Evolutionary conservation across 2,329 filamentous ascomycete species (phyloP).

Genomic region (Colletotrichum truncatum): DNA sequence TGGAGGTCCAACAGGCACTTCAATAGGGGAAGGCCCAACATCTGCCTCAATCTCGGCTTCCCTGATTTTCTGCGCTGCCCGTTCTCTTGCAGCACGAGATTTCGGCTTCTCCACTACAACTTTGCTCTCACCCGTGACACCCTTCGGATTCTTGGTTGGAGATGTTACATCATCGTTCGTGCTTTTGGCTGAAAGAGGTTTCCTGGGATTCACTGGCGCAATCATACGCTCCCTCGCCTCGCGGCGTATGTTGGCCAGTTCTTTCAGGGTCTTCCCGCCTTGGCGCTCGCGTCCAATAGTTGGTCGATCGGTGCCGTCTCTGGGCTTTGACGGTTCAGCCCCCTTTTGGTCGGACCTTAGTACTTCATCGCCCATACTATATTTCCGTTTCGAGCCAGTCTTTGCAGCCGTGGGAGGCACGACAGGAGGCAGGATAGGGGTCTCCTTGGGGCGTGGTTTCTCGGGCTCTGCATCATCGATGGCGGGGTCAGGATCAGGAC

Average conservation of each 20-base stretch:
- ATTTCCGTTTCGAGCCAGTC: conserved; percentile 66
- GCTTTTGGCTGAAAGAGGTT: conserved; percentile 65
- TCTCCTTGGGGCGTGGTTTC: background rate
- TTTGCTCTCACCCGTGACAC: conserved; percentile 32
- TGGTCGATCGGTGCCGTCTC: conserved; percentile 34
- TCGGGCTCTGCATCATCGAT: background rate
- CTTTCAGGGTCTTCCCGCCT: conserved; percentile 55
- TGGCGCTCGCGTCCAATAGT: conserved; percentile 37
- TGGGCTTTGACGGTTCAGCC: conserved; percentile 39
- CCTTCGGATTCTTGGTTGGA: conserved; percentile 60
- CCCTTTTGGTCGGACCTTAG: conserved; percentile 40
- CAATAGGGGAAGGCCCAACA: background rate
- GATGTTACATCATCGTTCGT: conserved; percentile 68
- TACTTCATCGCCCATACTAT: conserved; percentile 65
- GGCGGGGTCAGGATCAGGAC: conserved; percentile 9
- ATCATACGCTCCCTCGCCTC: conserved; percentile 47
- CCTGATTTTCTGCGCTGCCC: conserved; percentile 41
- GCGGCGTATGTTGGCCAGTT: conserved; percentile 51
- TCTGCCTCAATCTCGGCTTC: conserved; percentile 22
- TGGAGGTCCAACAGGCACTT: background rate
- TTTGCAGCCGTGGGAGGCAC: conserved; percentile 41
- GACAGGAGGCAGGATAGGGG: background rate
- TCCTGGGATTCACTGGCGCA: conserved; percentile 46
- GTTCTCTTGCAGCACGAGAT: conserved; percentile 34
- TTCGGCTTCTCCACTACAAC: conserved; percentile 39